Conservation (phyloP, 2,329 filamentous ascomycete genomes). For the Cladophialophora carrionii region DNA sequence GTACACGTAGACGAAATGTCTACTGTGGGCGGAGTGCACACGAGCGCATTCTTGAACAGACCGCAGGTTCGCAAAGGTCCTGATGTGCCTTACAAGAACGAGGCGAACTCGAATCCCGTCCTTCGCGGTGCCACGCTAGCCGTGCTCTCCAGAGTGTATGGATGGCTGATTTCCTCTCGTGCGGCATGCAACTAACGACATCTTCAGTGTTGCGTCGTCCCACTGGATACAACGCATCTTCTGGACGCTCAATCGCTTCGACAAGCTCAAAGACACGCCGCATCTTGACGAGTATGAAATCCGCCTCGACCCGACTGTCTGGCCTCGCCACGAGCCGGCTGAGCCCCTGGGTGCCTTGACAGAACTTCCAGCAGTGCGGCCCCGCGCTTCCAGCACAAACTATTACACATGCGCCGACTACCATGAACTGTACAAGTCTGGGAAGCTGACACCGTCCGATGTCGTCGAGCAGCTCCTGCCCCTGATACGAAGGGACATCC, state of each 20-base stretch:
- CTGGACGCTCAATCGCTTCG: slow-evolving; percentile 73
- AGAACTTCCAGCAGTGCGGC: slow-evolving; percentile 41
- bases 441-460: slow-evolving; percentile 69
- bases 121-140: slow-evolving; percentile 68
- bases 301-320: slow-evolving; percentile 62
- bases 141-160: slow-evolving; percentile 65
- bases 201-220: slow-evolving; percentile 60
- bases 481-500: slow-evolving; percentile 65
- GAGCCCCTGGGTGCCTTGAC: slow-evolving; percentile 18
- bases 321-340: slow-evolving; percentile 46
- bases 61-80: slow-evolving; percentile 48
- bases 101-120: slow-evolving; percentile 68
- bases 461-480: slow-evolving; percentile 73
- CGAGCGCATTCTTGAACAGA: slow-evolving; percentile 42
- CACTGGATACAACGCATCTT: slow-evolving; percentile 65
- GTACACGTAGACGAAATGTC: slow-evolving; percentile 17
- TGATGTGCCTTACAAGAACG: slow-evolving; percentile 51
- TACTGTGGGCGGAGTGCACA: slow-evolving; percentile 35
- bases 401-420: slow-evolving; percentile 78
- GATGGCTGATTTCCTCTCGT: neutral
- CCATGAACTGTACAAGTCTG: slow-evolving; percentile 71
- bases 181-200: slow-evolving; percentile 1
- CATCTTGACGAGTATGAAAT: slow-evolving; percentile 59
- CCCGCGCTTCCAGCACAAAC: slow-evolving; percentile 48
- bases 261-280: slow-evolving; percentile 58